Evolutionary conservation across 441 rosid species (phyloP).

Genomic region (Pelargonium myrrhifolium): DNA sequence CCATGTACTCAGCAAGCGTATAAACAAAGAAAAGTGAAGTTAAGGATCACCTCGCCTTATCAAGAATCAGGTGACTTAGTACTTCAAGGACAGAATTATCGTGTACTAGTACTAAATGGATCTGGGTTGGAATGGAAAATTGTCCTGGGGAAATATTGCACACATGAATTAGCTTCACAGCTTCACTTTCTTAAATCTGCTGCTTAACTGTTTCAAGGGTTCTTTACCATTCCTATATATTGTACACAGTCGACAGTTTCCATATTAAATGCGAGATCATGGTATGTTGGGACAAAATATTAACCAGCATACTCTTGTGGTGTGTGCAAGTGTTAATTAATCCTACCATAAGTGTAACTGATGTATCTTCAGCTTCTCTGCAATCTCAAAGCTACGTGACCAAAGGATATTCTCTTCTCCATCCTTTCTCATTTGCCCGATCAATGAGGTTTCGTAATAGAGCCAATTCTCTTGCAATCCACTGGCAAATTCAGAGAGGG

Average conservation of each 20-base stretch:
- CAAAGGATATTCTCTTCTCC: slow-evolving; percentile 55
- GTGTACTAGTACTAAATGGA: too few species aligned
- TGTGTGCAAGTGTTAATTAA: too few species aligned
- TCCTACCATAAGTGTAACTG: too few species aligned
- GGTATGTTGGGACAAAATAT: too few species aligned
- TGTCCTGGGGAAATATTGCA: too few species aligned
- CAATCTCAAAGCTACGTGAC: not conserved
- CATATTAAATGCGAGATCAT: too few species aligned
- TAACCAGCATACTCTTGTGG: too few species aligned
- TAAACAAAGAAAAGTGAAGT: slow-evolving; percentile 16
- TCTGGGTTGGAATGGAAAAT: too few species aligned
- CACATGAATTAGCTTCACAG: too few species aligned
- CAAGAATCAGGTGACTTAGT: too few species aligned
- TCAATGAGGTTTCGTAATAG: slow-evolving; percentile 26
- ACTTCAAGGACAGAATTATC: too few species aligned
- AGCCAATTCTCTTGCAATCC: slow-evolving; percentile 35
- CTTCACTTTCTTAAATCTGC: not conserved
- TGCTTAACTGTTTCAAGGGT: not conserved
- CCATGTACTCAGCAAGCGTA: slow-evolving; percentile 32
- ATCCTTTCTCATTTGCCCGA: slow-evolving; percentile 41
- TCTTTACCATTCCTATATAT: not conserved
- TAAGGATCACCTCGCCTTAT: slow-evolving; percentile 25
- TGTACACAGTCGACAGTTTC: not conserved
- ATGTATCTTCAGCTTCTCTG: too few species aligned
- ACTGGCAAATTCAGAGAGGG: slow-evolving; percentile 16